Conservation (phyloP, 1,139 yeast species). For the Candida tetrigidarum region DNA sequence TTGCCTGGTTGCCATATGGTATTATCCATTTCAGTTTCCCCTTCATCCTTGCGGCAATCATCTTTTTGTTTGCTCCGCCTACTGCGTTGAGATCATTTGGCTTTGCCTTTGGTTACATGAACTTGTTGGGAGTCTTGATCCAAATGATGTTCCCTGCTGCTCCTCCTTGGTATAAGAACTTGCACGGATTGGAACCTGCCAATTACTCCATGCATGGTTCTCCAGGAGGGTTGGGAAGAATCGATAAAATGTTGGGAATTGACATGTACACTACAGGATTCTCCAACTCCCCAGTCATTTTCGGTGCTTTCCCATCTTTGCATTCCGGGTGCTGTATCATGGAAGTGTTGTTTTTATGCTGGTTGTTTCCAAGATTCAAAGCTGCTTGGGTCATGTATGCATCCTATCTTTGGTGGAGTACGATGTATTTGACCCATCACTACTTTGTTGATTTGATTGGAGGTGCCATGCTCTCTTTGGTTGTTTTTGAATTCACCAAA, state of each 20-base stretch:
- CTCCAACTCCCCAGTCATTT: slow-evolving; percentile 83
- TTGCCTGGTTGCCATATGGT: slow-evolving; percentile 98
- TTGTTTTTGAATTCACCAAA: slow-evolving; percentile 74
- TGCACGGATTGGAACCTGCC: slow-evolving; percentile 89
- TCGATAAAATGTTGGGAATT: slow-evolving; percentile 78
- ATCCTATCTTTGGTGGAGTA: slow-evolving; percentile 96
- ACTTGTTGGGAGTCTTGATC: slow-evolving; percentile 76
- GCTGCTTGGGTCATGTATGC: slow-evolving; percentile 76
- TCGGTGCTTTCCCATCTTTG: slow-evolving; percentile 97
- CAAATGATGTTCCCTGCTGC: slow-evolving; percentile 93
- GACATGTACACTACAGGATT: slow-evolving; percentile 89
- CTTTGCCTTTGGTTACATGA: slow-evolving; percentile 98
- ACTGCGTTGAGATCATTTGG: slow-evolving; percentile 85
- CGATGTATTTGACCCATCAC: slow-evolving; percentile 97
- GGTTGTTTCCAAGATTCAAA: slow-evolving; percentile 73
- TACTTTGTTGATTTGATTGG: slow-evolving; percentile 91
- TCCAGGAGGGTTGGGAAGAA: slow-evolving; percentile 95
- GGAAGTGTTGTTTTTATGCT: slow-evolving; percentile 85
- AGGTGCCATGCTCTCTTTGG: slow-evolving; percentile 78
- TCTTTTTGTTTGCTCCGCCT: slow-evolving; percentile 93
- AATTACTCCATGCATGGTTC: slow-evolving; percentile 91
- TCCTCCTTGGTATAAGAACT: slow-evolving; percentile 96
- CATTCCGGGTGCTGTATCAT: slow-evolving; percentile 94
- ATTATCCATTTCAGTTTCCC: slow-evolving; percentile 89
- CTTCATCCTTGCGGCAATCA: slow-evolving; percentile 77